Evolutionary conservation across 768 basidiomycete species (phyloP).

Genomic region (Gelatoporia subvermispora): DNA sequence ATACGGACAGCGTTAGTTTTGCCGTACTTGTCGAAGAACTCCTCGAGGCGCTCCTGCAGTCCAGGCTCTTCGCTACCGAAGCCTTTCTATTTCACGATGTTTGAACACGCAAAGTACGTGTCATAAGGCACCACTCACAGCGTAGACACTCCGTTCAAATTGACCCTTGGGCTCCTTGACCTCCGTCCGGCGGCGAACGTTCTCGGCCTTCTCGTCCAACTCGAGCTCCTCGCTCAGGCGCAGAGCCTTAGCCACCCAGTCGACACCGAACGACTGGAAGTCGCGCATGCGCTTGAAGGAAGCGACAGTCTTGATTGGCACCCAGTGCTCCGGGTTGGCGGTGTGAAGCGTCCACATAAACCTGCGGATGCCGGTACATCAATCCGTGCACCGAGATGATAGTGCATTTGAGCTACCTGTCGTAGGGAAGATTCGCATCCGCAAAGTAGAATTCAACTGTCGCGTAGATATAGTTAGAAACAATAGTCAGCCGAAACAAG

Average conservation of each 20-base stretch:
- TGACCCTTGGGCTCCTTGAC: constrained; percentile 73
- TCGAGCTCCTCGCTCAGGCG: constrained; percentile 52
- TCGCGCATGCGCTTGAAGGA: constrained; percentile 96
- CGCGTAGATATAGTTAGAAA: too few relatives aligned
- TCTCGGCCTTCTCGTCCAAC: constrained; percentile 66
- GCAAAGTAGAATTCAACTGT: constrained; percentile 96
- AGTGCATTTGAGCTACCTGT: constrained; percentile 54
- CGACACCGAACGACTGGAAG: constrained; percentile 50
- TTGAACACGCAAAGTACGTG: neutral
- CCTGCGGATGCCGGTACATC: constrained; percentile 35
- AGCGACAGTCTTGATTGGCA: constrained; percentile 78
- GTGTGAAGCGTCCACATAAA: constrained; percentile 94
- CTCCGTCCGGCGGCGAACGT: constrained; percentile 71
- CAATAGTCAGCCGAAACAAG: too few relatives aligned
- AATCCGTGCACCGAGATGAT: neutral
- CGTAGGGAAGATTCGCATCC: constrained; percentile 91
- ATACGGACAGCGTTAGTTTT: constrained; percentile 79
- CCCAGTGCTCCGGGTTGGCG: constrained; percentile 82
- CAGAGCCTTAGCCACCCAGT: constrained; percentile 72
- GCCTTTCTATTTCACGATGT: constrained; percentile 63
- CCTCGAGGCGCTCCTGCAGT: constrained; percentile 71
- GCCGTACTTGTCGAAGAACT: constrained; percentile 77
- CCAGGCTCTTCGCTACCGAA: constrained; percentile 63
- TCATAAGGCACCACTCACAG: constrained; percentile 43
- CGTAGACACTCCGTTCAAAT: constrained; percentile 84